These are phyloP conservation scores for Eragrostis nindensis DNA, from an alignment of 176 grass and related monocot genomes.

Conservation along the genomic window DNA sequence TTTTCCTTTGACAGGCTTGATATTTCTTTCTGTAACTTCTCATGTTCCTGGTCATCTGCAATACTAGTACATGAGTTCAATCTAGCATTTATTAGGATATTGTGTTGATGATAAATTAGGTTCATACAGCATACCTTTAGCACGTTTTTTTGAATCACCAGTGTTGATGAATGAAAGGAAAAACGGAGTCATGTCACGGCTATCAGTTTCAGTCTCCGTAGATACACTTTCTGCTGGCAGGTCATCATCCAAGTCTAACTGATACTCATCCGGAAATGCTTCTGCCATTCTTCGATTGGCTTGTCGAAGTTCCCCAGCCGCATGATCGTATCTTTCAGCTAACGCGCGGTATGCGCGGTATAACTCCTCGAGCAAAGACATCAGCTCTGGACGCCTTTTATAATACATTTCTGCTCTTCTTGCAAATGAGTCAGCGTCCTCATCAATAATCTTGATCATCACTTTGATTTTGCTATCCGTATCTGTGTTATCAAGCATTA, in stretches of 20 bases:
- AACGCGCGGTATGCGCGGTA: conserved; percentile 94
- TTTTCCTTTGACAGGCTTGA: conserved; percentile 80
- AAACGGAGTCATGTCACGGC: conserved; percentile 59
- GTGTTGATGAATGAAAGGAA: conserved; percentile 57
- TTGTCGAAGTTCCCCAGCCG: conserved; percentile 81
- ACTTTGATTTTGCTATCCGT: conserved; percentile 88
- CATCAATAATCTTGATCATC: conserved; percentile 98
- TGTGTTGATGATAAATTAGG: neutral
- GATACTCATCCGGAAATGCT: conserved; percentile 85
- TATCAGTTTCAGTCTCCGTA: conserved; percentile 45
- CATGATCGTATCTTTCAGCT: conserved; percentile 93
- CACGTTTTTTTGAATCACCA: conserved; percentile 55
- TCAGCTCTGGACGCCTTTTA: conserved; percentile 82
- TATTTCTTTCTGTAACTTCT: conserved; percentile 82
- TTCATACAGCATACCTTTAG: conserved; percentile 52
- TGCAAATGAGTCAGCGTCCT: conserved; percentile 98
- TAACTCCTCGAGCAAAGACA: conserved; percentile 91
- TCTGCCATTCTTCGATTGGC: conserved; percentile 89
- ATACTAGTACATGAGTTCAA: conserved; percentile 26
- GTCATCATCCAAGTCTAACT: conserved; percentile 78
- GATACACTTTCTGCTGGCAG: conserved; percentile 53
- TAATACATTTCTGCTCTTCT: conserved; percentile 98
- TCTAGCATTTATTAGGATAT: conserved; percentile 2
- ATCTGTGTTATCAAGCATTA: conserved; percentile 49
- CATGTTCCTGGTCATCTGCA: conserved; percentile 65